These are phyloP conservation scores for Dunaliella sp. DNA, from an alignment of 139 green algal genomes.

Conservation along the genomic window DNA sequence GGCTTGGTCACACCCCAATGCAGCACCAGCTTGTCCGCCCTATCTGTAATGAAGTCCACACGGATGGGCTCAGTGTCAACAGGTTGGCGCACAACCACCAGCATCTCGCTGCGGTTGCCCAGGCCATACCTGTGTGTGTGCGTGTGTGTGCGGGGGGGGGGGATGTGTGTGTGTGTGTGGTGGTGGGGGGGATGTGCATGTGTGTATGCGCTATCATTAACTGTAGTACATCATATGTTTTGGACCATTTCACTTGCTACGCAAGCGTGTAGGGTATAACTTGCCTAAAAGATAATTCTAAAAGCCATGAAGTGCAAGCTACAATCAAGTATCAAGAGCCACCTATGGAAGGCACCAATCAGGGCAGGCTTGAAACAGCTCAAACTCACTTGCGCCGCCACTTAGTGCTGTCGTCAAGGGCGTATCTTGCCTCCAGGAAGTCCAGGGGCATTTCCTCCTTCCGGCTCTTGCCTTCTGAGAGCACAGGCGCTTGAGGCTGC, in stretches of 20 bases:
- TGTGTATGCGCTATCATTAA: no score
- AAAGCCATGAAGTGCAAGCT: no score
- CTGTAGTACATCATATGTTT: no score
- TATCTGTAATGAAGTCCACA: slow-evolving; percentile 70
- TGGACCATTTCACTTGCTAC: no score
- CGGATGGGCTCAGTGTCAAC: slow-evolving; percentile 15
- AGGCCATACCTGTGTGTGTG: slow-evolving; percentile 32
- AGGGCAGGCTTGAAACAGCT: no score
- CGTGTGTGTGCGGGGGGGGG: no score
- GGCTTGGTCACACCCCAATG: slow-evolving; percentile 80
- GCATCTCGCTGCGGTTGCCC: slow-evolving; percentile 68
- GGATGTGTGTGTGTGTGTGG: no score
- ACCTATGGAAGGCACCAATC: no score
- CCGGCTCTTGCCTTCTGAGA: slow-evolving; percentile 44
- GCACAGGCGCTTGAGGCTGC: slow-evolving; percentile 29
- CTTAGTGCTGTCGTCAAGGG: slow-evolving; percentile 46
- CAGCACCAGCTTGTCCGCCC: slow-evolving; percentile 62
- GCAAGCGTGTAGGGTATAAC: no score
- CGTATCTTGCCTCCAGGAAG: slow-evolving; percentile 59
- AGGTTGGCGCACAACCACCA: slow-evolving; percentile 67
- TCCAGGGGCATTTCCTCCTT: slow-evolving; percentile 55
- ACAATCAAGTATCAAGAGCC: no score
- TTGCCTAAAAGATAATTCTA: no score
- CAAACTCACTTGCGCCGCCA: slow-evolving; percentile 59
- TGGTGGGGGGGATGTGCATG: no score